Percentiles rank a stretch among this genome's conserved stretches.
Conservation (phyloP, 495 filamentous ascomycete genomes). For the Schizothecium vesticola region DNA sequence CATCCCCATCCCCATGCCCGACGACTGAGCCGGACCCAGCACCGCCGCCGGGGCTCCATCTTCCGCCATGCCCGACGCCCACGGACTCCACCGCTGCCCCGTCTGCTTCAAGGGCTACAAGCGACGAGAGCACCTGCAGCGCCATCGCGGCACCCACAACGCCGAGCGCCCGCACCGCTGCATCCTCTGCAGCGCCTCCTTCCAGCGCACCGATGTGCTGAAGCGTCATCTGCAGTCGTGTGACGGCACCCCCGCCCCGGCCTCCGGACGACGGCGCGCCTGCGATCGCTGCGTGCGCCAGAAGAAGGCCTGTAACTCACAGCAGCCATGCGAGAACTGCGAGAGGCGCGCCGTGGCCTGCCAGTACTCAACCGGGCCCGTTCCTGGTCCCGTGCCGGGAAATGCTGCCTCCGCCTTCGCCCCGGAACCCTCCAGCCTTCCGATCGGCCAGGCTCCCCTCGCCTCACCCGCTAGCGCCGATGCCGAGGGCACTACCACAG, state of each 20-base stretch:
- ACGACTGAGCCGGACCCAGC: neutral
- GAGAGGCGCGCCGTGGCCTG: slow-evolving; percentile 21
- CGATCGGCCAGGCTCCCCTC: neutral
- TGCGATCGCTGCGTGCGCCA: slow-evolving; percentile 31
- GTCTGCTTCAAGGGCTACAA: slow-evolving; percentile 33
- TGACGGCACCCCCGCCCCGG: slow-evolving; percentile 15
- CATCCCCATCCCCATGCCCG: neutral
- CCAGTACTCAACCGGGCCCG: slow-evolving; percentile 16
- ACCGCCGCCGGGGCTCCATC: neutral
- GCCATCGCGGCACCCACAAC: slow-evolving; percentile 26
- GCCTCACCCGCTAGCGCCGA: neutral
- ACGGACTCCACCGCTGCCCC: slow-evolving; percentile 25
- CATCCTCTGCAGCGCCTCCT: slow-evolving; percentile 25
- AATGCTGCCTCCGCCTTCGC: neutral
- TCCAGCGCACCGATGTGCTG: slow-evolving; percentile 30
- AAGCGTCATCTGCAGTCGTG: slow-evolving; percentile 31
- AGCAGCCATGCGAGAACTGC: slow-evolving; percentile 28
- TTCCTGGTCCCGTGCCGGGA: neutral
- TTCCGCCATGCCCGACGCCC: slow-evolving; percentile 19
- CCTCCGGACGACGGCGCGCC: slow-evolving; percentile 22
- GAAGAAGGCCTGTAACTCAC: slow-evolving; percentile 31
- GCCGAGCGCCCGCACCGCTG: slow-evolving; percentile 27
- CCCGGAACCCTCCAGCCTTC: neutral
- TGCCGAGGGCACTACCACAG: neutral
- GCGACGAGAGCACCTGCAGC: slow-evolving; percentile 28